Evolutionary conservation across 345 rosid species (phyloP).

Genomic region (Syzygium jambos): DNA sequence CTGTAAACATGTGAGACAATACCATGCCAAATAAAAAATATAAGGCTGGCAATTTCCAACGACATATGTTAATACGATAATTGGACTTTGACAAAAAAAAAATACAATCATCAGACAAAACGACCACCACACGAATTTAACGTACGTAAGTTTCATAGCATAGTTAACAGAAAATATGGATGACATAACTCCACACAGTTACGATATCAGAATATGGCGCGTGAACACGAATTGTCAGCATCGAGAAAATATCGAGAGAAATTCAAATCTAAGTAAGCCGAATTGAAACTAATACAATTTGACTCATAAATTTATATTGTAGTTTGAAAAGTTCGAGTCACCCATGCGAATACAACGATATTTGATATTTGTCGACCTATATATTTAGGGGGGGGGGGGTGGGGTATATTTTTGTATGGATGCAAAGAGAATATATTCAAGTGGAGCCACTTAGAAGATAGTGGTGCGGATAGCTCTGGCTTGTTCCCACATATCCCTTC

Average conservation of each 20-base stretch:
- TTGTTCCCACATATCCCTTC: not conserved
- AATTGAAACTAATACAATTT: not conserved
- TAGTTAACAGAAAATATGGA: not conserved
- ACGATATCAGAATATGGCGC: not conserved
- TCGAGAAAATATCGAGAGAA: accelerated
- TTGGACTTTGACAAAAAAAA: not conserved
- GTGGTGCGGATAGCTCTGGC: not conserved
- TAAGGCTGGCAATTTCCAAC: not conserved
- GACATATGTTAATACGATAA: not conserved
- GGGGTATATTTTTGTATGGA: not conserved
- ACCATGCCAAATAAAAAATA: not conserved
- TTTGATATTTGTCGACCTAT: not conserved
- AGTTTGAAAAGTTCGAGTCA: not conserved
- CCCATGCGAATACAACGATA: not conserved
- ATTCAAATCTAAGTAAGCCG: not conserved
- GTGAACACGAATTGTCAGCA: not conserved
- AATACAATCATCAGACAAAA: not conserved
- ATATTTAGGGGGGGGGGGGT: not conserved
- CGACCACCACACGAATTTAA: not conserved
- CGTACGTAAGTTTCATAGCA: not conserved
- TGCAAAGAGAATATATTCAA: not conserved
- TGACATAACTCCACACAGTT: not conserved
- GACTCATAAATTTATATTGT: not conserved
- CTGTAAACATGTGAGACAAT: not conserved
- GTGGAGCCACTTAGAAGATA: not conserved